phyloP scores from a whole-genome alignment of 1,284 basidiomycete species.

The Ganoderma sinense region DNA sequence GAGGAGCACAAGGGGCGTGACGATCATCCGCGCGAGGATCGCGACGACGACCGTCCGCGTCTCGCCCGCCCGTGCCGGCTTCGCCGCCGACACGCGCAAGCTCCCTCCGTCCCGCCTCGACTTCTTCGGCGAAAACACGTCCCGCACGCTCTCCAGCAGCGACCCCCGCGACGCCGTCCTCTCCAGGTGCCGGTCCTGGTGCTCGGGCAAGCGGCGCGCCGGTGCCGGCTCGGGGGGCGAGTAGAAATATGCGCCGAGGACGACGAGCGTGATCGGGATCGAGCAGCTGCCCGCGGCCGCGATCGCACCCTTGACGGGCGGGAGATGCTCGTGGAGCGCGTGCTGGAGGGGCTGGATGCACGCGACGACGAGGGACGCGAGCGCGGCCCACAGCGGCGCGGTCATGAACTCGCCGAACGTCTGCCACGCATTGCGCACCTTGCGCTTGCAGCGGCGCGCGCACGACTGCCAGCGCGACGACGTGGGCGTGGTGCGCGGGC shows the following conservation, averaged over 20 bases:
- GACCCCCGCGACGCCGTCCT: conserved; percentile 42
- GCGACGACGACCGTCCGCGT: conserved; percentile 84
- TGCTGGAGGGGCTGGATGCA: conserved; percentile 81
- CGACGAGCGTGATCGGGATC: conserved; percentile 89
- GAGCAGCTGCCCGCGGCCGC: conserved; percentile 81
- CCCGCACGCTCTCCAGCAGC: conserved; percentile 49
- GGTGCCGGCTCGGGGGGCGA: conserved; percentile 39
- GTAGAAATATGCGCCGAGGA: conserved; percentile 94
- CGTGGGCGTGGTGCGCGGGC: conserved; percentile 38
- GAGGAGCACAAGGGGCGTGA: conserved; percentile 82
- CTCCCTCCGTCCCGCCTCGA: conserved; percentile 26
- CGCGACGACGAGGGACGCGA: conserved; percentile 84
- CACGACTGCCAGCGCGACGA: conserved; percentile 42
- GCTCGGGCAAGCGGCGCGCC: conserved; percentile 30
- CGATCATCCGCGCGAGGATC: conserved; percentile 83
- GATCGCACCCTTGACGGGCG: conserved; percentile 79
- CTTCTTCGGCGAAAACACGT: conserved; percentile 46
- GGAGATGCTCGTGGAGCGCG: conserved; percentile 64
- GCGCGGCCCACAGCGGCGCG: conserved; percentile 83
- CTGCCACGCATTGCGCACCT: conserved; percentile 43
- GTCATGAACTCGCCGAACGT: conserved; percentile 86
- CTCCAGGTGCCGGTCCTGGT: conserved; percentile 18
- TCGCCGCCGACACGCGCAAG: conserved; percentile 19
- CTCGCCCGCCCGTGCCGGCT: conserved; percentile 63
- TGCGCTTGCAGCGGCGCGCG: conserved; percentile 42